phyloP scores from a whole-genome alignment of 1,284 basidiomycete species.

The Peniophora sp. region DNA sequence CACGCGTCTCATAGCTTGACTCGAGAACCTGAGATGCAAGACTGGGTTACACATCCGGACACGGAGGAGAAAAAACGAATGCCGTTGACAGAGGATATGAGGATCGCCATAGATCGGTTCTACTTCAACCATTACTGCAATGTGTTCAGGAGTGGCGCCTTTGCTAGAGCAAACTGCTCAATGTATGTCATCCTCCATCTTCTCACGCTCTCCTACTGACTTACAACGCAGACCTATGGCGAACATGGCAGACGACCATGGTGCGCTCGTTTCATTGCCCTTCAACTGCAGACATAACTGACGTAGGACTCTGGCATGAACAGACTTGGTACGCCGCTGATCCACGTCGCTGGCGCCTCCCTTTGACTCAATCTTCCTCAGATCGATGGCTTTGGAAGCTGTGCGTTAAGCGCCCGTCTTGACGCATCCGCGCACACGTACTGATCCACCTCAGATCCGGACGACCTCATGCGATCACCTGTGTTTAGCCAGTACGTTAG shows the following conservation, averaged over 20 bases:
- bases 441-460: conserved; percentile 51
- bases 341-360: neutral
- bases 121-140: conserved; percentile 90
- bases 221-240: conserved; percentile 38
- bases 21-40: conserved; percentile 72
- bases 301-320: neutral
- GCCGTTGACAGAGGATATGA: conserved; percentile 69
- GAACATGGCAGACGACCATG: conserved; percentile 64
- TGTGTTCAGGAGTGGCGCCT: conserved; percentile 82
- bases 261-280: conserved; percentile 30
- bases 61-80: conserved; percentile 56
- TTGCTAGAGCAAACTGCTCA: conserved; percentile 86
- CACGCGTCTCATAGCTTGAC: conserved; percentile 34
- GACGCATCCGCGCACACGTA: neutral
- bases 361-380: conserved; percentile 16
- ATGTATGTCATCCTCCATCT: conserved; percentile 51
- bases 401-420: conserved; percentile 30
- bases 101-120: conserved; percentile 77
- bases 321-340: neutral
- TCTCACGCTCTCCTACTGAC: conserved; percentile 47
- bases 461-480: conserved; percentile 71
- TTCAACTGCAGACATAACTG: conserved; percentile 2
- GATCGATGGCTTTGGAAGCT: conserved; percentile 93
- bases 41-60: conserved; percentile 72
- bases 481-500: conserved; percentile 65